Evolutionary conservation across 2,329 filamentous ascomycete species (phyloP).

Genomic region (Exophiala sp.): DNA sequence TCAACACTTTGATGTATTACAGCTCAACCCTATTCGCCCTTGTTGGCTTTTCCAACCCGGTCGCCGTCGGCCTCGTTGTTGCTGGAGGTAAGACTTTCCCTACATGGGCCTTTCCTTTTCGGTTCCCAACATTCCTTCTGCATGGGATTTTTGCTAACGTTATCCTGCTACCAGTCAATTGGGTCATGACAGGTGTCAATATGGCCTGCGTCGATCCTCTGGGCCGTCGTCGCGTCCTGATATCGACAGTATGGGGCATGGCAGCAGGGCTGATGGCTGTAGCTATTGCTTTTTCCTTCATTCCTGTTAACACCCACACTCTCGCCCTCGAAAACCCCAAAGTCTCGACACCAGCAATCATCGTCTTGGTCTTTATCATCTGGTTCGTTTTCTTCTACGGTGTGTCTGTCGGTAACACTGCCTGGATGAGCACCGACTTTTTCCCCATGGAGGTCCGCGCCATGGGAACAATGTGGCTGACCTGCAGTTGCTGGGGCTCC

Average conservation of each 20-base stretch:
- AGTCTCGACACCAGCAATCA: constrained; percentile 36
- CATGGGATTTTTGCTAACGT: background rate
- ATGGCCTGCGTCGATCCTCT: constrained; percentile 76
- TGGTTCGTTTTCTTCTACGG: constrained; percentile 83
- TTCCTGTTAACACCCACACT: constrained; percentile 39
- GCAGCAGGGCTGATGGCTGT: constrained; percentile 66
- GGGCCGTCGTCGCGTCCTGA: constrained; percentile 73
- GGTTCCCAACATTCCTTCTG: background rate
- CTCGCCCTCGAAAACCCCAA: constrained; percentile 22
- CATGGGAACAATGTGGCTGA: constrained; percentile 57
- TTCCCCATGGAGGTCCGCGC: constrained; percentile 68
- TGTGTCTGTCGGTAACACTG: constrained; percentile 81
- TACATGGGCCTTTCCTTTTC: background rate
- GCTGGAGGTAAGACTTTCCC: constrained; percentile 52
- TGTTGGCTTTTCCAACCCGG: constrained; percentile 74
- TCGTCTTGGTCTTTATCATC: constrained; percentile 73
- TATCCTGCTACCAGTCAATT: background rate
- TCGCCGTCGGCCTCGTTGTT: constrained; percentile 73
- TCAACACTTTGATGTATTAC: constrained; percentile 92
- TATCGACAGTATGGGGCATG: constrained; percentile 84
- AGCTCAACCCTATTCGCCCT: constrained; percentile 76
- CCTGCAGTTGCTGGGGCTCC: constrained; percentile 81
- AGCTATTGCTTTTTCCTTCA: constrained; percentile 66
- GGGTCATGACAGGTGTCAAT: constrained; percentile 46
- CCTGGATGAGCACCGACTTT: constrained; percentile 92